Percentiles rank a stretch among this genome's conserved stretches.
Conservation (phyloP, 192 early-diverging fungal species). For the Backusella sp. region DNA sequence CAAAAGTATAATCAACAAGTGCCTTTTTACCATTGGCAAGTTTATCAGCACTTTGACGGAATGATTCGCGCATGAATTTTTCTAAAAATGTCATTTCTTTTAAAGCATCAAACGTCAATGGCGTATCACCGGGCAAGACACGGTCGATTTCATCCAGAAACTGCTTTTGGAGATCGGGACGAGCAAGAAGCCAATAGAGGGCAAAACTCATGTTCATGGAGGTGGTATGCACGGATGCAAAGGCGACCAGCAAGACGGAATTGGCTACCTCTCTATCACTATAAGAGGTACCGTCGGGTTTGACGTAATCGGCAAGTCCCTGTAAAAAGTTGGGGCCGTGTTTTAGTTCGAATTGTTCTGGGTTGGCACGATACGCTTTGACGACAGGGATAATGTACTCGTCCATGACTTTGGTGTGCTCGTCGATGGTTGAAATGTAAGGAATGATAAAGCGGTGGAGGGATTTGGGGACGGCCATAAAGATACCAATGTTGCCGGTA, state of each 20-base stretch:
- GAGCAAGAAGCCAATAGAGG: conserved; percentile 20
- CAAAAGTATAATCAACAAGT: conserved; percentile 19
- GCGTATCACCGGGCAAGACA: neutral
- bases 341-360: neutral
- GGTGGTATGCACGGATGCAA: conserved; percentile 32
- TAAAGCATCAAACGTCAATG: conserved; percentile 16
- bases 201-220: conserved; percentile 8
- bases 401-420: conserved; percentile 17
- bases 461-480: conserved; percentile 14
- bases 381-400: neutral
- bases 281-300: conserved; percentile 17
- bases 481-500: conserved; percentile 14
- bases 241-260: conserved; percentile 20
- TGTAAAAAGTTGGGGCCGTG: conserved; percentile 13
- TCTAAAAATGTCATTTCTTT: conserved; percentile 27
- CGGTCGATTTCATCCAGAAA: conserved; percentile 23
- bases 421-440: conserved; percentile 9
- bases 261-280: conserved; percentile 17
- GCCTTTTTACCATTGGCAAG: conserved; percentile 23
- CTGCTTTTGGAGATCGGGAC: conserved; percentile 17
- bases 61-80: conserved; percentile 20
- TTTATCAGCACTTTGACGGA: conserved; percentile 26
- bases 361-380: neutral
- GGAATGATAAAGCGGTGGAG: conserved; percentile 16
- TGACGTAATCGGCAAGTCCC: conserved; percentile 13